Conservation (phyloP, 108 stramenopile genomes). For the Cyclotella cryptica region DNA sequence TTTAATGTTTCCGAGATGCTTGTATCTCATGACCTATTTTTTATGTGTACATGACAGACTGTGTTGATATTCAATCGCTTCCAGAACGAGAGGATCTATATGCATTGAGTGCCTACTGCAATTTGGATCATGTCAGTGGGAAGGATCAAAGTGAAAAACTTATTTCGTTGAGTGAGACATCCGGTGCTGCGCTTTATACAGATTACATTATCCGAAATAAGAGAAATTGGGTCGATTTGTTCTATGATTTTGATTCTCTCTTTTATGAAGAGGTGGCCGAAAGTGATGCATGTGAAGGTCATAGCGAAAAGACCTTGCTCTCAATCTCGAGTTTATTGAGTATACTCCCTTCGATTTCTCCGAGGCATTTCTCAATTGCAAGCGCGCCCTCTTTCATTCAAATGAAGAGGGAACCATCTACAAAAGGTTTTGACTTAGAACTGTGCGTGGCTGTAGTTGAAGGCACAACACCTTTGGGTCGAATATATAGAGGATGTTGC, state of each 20-base stretch:
- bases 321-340: conserved; percentile 64
- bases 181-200: conserved; percentile 74
- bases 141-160: conserved; percentile 72
- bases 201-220: conserved; percentile 88
- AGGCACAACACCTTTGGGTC: conserved; percentile 76
- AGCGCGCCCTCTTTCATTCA: conserved; percentile 62
- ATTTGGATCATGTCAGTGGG: conserved; percentile 51
- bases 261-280: conserved; percentile 12
- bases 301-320: conserved; percentile 24
- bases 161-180: conserved; percentile 70
- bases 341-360: conserved; percentile 72
- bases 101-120: conserved; percentile 68
- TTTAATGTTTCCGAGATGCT: no score
- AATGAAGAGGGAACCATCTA: conserved; percentile 1
- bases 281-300: conserved; percentile 6
- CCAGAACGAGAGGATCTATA: conserved; percentile 86
- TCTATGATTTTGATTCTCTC: conserved; percentile 88
- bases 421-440: conserved; percentile 60
- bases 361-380: conserved; percentile 85
- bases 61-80: conserved; percentile 80
- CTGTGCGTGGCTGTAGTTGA: conserved; percentile 82
- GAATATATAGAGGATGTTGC: conserved; percentile 75
- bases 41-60: conserved; percentile 25
- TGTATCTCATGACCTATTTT: no score
- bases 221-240: conserved; percentile 81